phyloP scores from a whole-genome alignment of 2,329 filamentous ascomycete species.

The Colletotrichum gloeosporioides region DNA sequence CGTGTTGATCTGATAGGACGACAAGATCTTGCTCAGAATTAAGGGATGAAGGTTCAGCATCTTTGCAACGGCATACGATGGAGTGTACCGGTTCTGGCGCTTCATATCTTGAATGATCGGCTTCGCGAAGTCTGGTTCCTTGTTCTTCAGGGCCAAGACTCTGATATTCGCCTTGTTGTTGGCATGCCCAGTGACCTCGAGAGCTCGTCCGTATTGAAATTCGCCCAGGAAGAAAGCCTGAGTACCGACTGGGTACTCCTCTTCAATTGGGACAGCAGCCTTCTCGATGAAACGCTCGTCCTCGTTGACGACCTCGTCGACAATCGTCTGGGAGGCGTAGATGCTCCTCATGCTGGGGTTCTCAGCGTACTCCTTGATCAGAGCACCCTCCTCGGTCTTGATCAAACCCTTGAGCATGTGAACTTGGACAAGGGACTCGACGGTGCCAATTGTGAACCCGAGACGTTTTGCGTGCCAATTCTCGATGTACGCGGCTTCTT shows the following conservation, averaged over 20 bases:
- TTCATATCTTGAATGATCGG: conserved; percentile 76
- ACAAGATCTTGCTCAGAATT: conserved; percentile 93
- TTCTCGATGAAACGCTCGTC: conserved; percentile 94
- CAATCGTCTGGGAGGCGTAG: conserved; percentile 89
- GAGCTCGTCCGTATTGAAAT: conserved; percentile 86
- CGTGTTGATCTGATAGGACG: conserved; percentile 82
- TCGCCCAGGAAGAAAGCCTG: conserved; percentile 94
- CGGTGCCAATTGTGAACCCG: conserved; percentile 82
- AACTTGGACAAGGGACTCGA: conserved; percentile 90
- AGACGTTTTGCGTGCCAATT: conserved; percentile 88
- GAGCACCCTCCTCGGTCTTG: conserved; percentile 90
- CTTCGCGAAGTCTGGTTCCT: conserved; percentile 82
- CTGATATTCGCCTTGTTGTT: conserved; percentile 79
- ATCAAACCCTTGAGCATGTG: conserved; percentile 90
- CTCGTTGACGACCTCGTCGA: conserved; percentile 88
- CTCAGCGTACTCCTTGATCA: conserved; percentile 89
- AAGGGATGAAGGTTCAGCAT: conserved; percentile 83
- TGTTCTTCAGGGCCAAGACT: conserved; percentile 73
- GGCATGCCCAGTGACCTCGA: conserved; percentile 80
- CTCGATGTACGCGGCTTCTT: conserved; percentile 84
- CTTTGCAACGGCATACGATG: conserved; percentile 87
- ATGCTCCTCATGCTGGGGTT: conserved; percentile 86
- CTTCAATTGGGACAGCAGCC: conserved; percentile 83
- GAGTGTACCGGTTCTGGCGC: conserved; percentile 75
- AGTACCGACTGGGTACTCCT: conserved; percentile 86